Conservation (phyloP, 345 rosid genomes). For the Viola odorata region DNA sequence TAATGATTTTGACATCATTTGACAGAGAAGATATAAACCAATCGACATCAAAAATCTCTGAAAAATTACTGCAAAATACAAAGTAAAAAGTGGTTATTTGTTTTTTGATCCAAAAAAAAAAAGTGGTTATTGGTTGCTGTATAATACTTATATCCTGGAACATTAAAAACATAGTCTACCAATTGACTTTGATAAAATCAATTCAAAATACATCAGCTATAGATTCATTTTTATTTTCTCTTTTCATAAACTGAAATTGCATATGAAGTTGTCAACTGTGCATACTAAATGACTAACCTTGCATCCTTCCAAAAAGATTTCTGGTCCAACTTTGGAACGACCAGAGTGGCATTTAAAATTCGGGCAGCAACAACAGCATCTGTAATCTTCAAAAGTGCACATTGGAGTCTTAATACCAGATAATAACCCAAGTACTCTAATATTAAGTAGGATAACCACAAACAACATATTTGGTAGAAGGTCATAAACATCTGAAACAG, state of each 20-base stretch:
- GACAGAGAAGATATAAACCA: slow-evolving; percentile 75
- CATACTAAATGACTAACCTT: slow-evolving; percentile 48
- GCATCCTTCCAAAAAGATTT: slow-evolving; percentile 98
- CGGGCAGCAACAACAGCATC: slow-evolving; percentile 99
- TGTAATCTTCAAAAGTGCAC: slow-evolving; percentile 52
- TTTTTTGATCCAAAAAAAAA: too few species aligned
- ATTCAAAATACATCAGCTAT: too few species aligned
- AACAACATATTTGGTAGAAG: too few species aligned
- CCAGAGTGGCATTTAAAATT: slow-evolving; percentile 91
- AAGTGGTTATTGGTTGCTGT: neutral
- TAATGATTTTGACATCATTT: slow-evolving; percentile 85
- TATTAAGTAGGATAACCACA: too few species aligned
- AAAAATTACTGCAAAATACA: slow-evolving; percentile 58
- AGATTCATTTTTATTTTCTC: too few species aligned
- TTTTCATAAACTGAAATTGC: neutral
- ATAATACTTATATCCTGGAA: too few species aligned
- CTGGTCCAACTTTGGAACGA: slow-evolving; percentile 89
- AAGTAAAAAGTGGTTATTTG: neutral
- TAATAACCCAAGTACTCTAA: neutral
- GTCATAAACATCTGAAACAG: too few species aligned
- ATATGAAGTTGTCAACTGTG: neutral
- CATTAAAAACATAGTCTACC: too few species aligned
- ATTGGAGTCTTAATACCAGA: slow-evolving; percentile 12
- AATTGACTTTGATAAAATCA: too few species aligned
- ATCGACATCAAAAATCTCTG: slow-evolving; percentile 75